Evolutionary conservation across 2,329 filamentous ascomycete species (phyloP).

Genomic region (Penicillium sp.): DNA sequence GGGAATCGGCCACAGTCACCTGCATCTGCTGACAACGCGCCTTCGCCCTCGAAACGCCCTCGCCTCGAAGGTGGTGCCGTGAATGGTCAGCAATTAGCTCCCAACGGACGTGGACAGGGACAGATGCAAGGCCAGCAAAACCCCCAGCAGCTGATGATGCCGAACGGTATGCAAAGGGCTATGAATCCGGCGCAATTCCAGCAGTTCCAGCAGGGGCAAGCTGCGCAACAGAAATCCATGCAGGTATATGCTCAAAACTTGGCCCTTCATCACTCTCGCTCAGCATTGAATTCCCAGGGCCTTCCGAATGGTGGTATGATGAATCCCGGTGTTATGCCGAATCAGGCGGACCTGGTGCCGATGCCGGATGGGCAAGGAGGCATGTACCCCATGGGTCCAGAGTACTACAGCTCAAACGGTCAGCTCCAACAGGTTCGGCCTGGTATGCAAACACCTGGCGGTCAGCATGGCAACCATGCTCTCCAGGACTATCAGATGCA

Average conservation of each 20-base stretch:
- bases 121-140: slow-evolving; percentile 72
- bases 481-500: slow-evolving; percentile 75
- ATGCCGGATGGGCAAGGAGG: slow-evolving; percentile 65
- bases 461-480: slow-evolving; percentile 62
- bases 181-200: slow-evolving; percentile 80
- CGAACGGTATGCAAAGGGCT: slow-evolving; percentile 73
- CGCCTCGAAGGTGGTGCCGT: slow-evolving; percentile 77
- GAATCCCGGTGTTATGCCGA: slow-evolving; percentile 69
- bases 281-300: slow-evolving; percentile 79
- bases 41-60: slow-evolving; percentile 88
- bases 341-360: slow-evolving; percentile 82
- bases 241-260: slow-evolving; percentile 86
- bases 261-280: slow-evolving; percentile 75
- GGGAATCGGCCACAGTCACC: slow-evolving; percentile 82
- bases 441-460: slow-evolving; percentile 49
- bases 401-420: slow-evolving; percentile 64
- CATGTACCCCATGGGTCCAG: slow-evolving; percentile 50
- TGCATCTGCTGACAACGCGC: slow-evolving; percentile 81
- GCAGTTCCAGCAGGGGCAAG: slow-evolving; percentile 63
- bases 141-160: slow-evolving; percentile 60
- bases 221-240: slow-evolving; percentile 80
- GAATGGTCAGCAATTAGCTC: slow-evolving; percentile 78
- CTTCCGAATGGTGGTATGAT: slow-evolving; percentile 76
- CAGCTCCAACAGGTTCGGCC: slow-evolving; percentile 59
- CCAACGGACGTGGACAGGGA: slow-evolving; percentile 71